Evolutionary conservation across 1,284 basidiomycete genomes (phyloP).

Genomic region (Ustilago cynodontis): DNA sequence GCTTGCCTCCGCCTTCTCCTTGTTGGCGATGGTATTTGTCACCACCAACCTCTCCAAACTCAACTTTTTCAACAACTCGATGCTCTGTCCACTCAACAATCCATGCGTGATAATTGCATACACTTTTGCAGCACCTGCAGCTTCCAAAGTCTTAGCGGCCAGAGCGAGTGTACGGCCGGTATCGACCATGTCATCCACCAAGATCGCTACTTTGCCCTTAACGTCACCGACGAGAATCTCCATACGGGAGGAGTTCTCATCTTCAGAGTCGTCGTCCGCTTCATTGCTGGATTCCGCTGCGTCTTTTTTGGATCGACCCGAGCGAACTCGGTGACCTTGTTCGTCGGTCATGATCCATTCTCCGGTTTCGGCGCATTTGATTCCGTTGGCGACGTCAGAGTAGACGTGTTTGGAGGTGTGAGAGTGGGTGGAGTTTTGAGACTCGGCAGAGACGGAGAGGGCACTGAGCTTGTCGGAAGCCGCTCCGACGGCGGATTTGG

Average conservation of each 20-base stretch:
- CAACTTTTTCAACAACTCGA: slow-evolving; percentile 81
- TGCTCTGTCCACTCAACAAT: slow-evolving; percentile 85
- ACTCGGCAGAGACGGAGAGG: slow-evolving; percentile 37
- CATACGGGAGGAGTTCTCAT: slow-evolving; percentile 75
- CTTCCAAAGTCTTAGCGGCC: slow-evolving; percentile 85
- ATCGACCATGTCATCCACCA: slow-evolving; percentile 99
- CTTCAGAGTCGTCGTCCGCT: slow-evolving; percentile 52
- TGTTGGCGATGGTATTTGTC: slow-evolving; percentile 82
- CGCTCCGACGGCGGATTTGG: slow-evolving; percentile 21
- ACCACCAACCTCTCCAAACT: slow-evolving; percentile 90
- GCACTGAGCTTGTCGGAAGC: slow-evolving; percentile 48
- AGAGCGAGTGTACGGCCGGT: slow-evolving; percentile 88
- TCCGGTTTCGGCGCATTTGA: slow-evolving; percentile 70
- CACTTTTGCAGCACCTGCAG: slow-evolving; percentile 88
- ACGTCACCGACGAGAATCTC: slow-evolving; percentile 98
- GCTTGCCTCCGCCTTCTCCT: slow-evolving; percentile 71
- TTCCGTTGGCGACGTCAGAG: slow-evolving; percentile 67
- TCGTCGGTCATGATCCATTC: slow-evolving; percentile 68
- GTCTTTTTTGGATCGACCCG: slow-evolving; percentile 48
- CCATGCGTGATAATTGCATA: slow-evolving; percentile 94
- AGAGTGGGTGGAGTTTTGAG: slow-evolving; percentile 21
- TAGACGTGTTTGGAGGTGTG: slow-evolving; percentile 38
- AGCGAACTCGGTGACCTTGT: slow-evolving; percentile 59
- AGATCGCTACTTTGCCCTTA: slow-evolving; percentile 85
- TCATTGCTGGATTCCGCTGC: slow-evolving; percentile 22